A percentile compares a stretch with the other conserved stretches of the same genome.
phyloP scores from a whole-genome alignment of 768 basidiomycete genomes.

The Hygrophoropsis aurantiaca region DNA sequence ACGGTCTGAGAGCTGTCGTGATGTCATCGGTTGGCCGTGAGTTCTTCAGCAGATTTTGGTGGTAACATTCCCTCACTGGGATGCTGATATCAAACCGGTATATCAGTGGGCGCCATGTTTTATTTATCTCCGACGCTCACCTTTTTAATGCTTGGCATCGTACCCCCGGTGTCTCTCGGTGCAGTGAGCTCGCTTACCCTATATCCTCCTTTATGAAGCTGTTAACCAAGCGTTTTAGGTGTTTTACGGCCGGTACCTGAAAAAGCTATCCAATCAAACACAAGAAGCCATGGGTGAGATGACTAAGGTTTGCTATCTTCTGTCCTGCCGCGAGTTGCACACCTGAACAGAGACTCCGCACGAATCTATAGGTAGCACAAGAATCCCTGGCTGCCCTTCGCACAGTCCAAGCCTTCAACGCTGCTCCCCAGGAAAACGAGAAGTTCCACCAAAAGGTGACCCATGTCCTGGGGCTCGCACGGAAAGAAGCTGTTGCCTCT shows the following conservation, averaged over 20 bases:
- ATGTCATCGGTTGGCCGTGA: constrained; percentile 92
- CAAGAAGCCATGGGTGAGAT: constrained; percentile 96
- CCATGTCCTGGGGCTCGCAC: constrained; percentile 70
- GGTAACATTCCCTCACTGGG: neutral
- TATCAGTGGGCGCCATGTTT: constrained; percentile 89
- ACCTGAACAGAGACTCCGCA: neutral
- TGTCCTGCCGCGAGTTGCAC: neutral
- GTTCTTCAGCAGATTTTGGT: constrained; percentile 32
- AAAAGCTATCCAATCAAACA: constrained; percentile 85
- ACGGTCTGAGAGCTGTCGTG: constrained; percentile 79
- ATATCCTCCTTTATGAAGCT: constrained; percentile 8
- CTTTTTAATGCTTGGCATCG: constrained; percentile 87
- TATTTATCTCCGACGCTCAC: constrained; percentile 89
- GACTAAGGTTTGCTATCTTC: constrained; percentile 57
- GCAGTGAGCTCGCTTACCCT: constrained; percentile 49
- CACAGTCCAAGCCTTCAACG: constrained; percentile 92
- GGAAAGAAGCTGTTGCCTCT: constrained; percentile 85
- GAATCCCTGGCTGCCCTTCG: constrained; percentile 86
- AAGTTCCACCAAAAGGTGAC: constrained; percentile 72
- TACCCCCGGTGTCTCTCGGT: constrained; percentile 84
- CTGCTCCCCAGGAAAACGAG: constrained; percentile 68
- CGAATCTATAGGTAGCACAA: constrained; percentile 69
- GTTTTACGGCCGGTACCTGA: constrained; percentile 93
- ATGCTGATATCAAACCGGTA: neutral
- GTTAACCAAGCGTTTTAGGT: constrained; percentile 51